A percentile compares a stretch with the other conserved stretches of the same genome.
These are phyloP conservation scores for Tulasnella sp. DNA, from an alignment of 768 basidiomycete genomes.

Conservation along the genomic window DNA sequence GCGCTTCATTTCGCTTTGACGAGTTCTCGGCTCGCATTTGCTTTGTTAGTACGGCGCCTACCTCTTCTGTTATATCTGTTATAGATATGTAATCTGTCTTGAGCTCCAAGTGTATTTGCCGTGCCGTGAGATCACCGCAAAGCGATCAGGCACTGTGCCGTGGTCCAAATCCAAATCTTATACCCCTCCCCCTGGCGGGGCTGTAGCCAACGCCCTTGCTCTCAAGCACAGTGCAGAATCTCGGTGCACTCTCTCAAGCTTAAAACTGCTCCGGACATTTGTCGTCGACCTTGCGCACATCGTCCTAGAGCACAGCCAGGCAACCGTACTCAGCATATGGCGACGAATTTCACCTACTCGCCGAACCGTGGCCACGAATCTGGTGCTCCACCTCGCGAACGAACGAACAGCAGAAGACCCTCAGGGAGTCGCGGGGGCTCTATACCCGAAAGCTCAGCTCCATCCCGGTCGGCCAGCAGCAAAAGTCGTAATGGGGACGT, in stretches of 20 bases:
- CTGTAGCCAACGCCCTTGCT: neutral
- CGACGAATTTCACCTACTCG: neutral
- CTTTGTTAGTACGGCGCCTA: too few species aligned
- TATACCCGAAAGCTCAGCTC: neutral
- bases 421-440: neutral
- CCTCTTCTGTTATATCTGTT: too few species aligned
- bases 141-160: neutral
- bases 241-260: neutral
- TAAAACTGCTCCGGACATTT: neutral
- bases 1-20: too few species aligned
- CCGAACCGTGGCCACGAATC: conserved; percentile 3
- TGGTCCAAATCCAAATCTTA: neutral
- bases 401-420: conserved; percentile 3
- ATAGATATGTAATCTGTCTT: too few species aligned
- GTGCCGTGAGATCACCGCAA: neutral
- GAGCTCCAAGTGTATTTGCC: too few species aligned
- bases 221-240: neutral
- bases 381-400: neutral
- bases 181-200: neutral
- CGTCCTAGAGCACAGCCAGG: neutral
- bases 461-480: neutral
- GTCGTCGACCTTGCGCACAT: neutral
- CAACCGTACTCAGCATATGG: neutral
- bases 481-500: conserved; percentile 70
- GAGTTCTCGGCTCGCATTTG: too few species aligned